These are phyloP conservation scores for Lasiodiplodia gonubiensis DNA, from an alignment of 2,329 filamentous ascomycete genomes.

Conservation along the genomic window DNA sequence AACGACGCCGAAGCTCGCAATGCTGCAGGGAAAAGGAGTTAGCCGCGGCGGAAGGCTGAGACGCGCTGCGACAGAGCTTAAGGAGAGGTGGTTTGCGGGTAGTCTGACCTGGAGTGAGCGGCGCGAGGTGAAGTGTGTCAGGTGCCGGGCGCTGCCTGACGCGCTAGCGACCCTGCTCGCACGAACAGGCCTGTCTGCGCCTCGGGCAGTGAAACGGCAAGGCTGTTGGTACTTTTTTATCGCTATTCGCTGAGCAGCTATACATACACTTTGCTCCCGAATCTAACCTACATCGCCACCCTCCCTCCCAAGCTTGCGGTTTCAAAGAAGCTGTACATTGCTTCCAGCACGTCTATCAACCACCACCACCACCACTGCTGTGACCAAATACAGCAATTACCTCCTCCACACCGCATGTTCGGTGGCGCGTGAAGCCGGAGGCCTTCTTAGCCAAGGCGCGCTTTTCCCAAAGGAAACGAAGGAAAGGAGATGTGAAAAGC, in stretches of 20 bases:
- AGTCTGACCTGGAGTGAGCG: constrained; percentile 22
- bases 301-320: not conserved
- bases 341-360: constrained; percentile 15
- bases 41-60: not conserved
- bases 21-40: constrained; percentile 19
- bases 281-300: constrained; percentile 20
- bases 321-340: constrained; percentile 17
- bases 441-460: constrained; percentile 25
- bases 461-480: constrained; percentile 26
- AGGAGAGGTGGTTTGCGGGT: constrained; percentile 11
- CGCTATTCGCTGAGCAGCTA: constrained; percentile 13
- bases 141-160: constrained; percentile 21
- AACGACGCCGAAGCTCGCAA: constrained; percentile 18
- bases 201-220: not conserved
- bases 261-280: constrained; percentile 21
- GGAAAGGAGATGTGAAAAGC: constrained; percentile 26
- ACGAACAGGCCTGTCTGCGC: not conserved
- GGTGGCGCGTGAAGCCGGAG: constrained; percentile 1
- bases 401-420: constrained; percentile 17
- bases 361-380: constrained; percentile 5
- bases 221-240: constrained; percentile 1
- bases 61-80: not conserved
- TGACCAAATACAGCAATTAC: constrained; percentile 17
- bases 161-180: constrained; percentile 7
- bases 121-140: constrained; percentile 21